Evolutionary conservation across 2,329 filamentous ascomycete species (phyloP).

Genomic region (Colletotrichum orbiculare): DNA sequence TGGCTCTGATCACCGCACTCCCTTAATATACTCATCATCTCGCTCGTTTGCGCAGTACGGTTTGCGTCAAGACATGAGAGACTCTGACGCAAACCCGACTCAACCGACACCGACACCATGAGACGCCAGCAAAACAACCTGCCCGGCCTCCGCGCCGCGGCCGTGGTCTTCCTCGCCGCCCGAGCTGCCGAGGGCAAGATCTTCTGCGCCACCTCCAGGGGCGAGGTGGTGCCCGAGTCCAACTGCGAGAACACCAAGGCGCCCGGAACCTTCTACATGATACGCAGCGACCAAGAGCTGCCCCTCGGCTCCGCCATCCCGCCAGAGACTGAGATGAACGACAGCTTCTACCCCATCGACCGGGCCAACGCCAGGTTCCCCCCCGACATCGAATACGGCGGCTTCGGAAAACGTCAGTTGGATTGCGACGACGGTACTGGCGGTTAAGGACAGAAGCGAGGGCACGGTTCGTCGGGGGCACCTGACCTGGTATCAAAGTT

Average conservation of each 20-base stretch:
- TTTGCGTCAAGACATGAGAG: no score
- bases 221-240: not conserved
- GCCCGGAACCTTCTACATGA: not conserved
- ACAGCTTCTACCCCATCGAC: not conserved
- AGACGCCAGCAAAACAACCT: not conserved
- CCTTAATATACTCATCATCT: no score
- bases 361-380: not conserved
- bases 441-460: not conserved
- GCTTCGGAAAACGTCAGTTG: not conserved
- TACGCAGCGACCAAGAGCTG: not conserved
- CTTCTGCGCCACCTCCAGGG: not conserved
- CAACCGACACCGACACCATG: no score
- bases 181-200: not conserved
- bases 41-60: no score
- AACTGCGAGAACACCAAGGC: not conserved
- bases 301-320: not conserved
- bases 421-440: not conserved
- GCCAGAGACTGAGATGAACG: not conserved
- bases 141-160: not conserved
- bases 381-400: not conserved
- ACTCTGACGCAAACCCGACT: no score
- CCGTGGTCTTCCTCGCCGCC: not conserved
- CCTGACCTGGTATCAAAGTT: not conserved
- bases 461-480: no score
- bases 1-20: no score